Evolutionary conservation across 2,329 filamentous ascomycete genomes (phyloP).

Genomic region (Raffaelea ambrosiae): DNA sequence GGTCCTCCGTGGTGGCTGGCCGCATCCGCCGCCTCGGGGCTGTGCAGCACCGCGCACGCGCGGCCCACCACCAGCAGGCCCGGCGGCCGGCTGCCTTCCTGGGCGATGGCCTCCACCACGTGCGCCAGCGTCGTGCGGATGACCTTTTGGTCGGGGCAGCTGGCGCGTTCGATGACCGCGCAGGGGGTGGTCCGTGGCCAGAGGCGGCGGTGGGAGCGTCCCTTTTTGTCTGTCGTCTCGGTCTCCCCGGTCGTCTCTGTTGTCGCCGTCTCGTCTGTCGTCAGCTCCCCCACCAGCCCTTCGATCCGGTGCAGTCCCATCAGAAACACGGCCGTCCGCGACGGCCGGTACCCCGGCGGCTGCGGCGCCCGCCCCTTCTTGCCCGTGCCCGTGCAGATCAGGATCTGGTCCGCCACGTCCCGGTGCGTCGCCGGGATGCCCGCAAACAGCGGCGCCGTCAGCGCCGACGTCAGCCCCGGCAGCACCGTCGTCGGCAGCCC

Average conservation of each 20-base stretch:
- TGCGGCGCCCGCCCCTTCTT: slow-evolving; percentile 75
- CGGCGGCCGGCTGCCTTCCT: slow-evolving; percentile 81
- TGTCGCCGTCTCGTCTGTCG: slow-evolving; percentile 21
- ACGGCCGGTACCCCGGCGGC: slow-evolving; percentile 70
- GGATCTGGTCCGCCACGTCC: slow-evolving; percentile 81
- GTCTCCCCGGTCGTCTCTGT: slow-evolving; percentile 18
- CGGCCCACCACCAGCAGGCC: slow-evolving; percentile 78
- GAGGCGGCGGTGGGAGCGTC: slow-evolving; percentile 22
- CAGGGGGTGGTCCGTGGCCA: slow-evolving; percentile 80
- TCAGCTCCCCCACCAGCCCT: slow-evolving; percentile 65
- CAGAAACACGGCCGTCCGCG: slow-evolving; percentile 81
- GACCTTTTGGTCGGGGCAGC: slow-evolving; percentile 87
- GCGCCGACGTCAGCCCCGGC: slow-evolving; percentile 26
- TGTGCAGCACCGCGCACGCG: slow-evolving; percentile 71
- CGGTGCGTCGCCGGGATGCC: slow-evolving; percentile 82
- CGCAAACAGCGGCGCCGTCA: slow-evolving; percentile 83
- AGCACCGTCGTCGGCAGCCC: slow-evolving; percentile 31
- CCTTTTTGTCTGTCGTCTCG: slow-evolving; percentile 18
- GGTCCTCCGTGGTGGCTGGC: background rate
- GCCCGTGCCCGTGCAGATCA: slow-evolving; percentile 95
- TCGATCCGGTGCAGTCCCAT: slow-evolving; percentile 87
- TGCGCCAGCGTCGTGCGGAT: slow-evolving; percentile 77
- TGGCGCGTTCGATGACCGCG: slow-evolving; percentile 87
- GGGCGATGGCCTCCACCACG: slow-evolving; percentile 75
- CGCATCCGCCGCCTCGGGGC: slow-evolving; percentile 11